Conservation (phyloP, 2,329 filamentous ascomycete species). For the Gnomoniopsis sp. region DNA sequence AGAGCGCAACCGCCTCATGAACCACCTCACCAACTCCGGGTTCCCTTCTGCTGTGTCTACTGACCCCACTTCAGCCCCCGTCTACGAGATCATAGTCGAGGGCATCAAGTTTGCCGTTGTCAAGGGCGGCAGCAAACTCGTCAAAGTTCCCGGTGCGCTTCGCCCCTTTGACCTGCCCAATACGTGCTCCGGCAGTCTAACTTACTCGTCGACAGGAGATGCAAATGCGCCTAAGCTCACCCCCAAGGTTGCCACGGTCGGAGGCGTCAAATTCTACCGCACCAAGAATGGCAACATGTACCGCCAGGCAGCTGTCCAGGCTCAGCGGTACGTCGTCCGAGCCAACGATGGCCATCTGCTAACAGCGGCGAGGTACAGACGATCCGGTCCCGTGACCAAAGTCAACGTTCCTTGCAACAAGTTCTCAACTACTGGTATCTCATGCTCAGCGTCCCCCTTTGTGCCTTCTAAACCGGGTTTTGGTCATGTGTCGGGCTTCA, state of each 20-base stretch:
- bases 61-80: conserved; percentile 31
- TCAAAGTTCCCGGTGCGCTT: conserved; percentile 62
- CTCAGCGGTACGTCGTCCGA: conserved; percentile 63
- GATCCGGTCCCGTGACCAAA: conserved; percentile 59
- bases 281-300: conserved; percentile 88
- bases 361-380: conserved; percentile 37
- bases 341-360: conserved; percentile 31
- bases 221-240: conserved; percentile 61
- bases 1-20: conserved; percentile 58
- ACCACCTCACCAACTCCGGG: conserved; percentile 38
- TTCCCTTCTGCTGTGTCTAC: conserved; percentile 23
- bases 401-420: conserved; percentile 70
- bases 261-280: conserved; percentile 77
- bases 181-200: neutral
- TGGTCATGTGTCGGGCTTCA: neutral
- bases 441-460: conserved; percentile 28
- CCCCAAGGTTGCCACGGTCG: conserved; percentile 69
- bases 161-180: neutral
- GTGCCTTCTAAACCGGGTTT: neutral
- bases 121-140: conserved; percentile 78
- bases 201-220: conserved; percentile 47
- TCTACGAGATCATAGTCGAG: conserved; percentile 64
- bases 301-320: conserved; percentile 70
- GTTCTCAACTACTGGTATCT: conserved; percentile 67
- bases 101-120: conserved; percentile 72